Evolutionary conservation across 805 yeast species (phyloP).

Genomic region (Ogataea populi-albae): DNA sequence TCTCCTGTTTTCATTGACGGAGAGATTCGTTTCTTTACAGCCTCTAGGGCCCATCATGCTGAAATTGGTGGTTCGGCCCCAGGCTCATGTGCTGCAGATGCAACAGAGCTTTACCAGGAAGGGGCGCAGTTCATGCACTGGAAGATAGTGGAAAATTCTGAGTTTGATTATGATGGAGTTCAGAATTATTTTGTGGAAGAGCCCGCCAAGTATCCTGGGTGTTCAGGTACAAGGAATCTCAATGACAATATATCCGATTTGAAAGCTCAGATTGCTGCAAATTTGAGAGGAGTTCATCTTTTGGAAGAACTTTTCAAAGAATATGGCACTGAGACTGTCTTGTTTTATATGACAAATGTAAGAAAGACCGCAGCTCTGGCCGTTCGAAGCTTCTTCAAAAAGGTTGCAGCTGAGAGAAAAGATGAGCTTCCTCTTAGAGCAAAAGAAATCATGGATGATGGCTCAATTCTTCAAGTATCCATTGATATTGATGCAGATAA

Average conservation of each 20-base stretch:
- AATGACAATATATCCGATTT: constrained; percentile 50
- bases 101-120: constrained; percentile 51
- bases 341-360: constrained; percentile 46
- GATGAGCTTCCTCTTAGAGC: constrained; percentile 38
- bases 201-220: constrained; percentile 50
- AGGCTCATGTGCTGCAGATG: constrained; percentile 53
- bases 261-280: constrained; percentile 48
- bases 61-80: constrained; percentile 58
- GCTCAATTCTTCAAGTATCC: constrained; percentile 44
- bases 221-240: constrained; percentile 53
- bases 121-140: constrained; percentile 53
- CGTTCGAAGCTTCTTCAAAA: constrained; percentile 34
- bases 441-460: constrained; percentile 54
- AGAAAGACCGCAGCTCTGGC: constrained; percentile 45
- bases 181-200: constrained; percentile 44
- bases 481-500: constrained; percentile 39
- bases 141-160: constrained; percentile 46
- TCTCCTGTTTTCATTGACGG: constrained; percentile 49
- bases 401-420: constrained; percentile 40
- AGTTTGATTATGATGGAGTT: constrained; percentile 51
- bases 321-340: constrained; percentile 40
- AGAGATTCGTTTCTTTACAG: constrained; percentile 49
- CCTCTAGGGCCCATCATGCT: constrained; percentile 58
- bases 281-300: constrained; percentile 47
- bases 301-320: constrained; percentile 41